Base-by-base conservation (phyloP, 192 early-diverging fungal genomes). In the Helicostylum pulchrum region DNA sequence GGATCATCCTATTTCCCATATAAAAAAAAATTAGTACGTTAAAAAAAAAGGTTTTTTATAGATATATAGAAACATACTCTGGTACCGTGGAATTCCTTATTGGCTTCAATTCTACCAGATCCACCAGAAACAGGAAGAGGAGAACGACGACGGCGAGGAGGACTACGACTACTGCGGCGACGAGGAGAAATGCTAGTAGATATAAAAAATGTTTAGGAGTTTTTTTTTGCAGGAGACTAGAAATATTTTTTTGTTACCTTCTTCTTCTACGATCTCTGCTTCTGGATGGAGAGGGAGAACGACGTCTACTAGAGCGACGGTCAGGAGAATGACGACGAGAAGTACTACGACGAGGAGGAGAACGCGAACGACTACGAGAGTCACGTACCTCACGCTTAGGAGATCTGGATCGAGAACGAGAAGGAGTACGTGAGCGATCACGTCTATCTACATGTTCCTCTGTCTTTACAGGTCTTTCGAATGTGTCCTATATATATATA, bases 51-150 rank as follows among this genome's bases (percentile, higher is more conserved):
- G 0, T 19, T 1, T 11, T 30, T 17, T 45, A 4, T 14, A n/a
- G n/a, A 46, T 26, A 50, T 14, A 31, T 42, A 23, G 19, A 12
- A 3, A 62, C 67, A 62, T 69, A 69, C 67, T 67, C 71, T 63
- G 39, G 66, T 67, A n/a, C 71, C 71, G 61, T 64, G 71, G 49
- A 68, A 52, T 31, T 62, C 64, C 32, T 66, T 62, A 14, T 61
- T 20, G 20, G 2, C 20, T 11, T 54, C 20, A 2, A 51, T 62
- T 53, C 19, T 26, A 53, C 19, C 6, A 5, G 6, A 11, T 31
- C 51, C 19, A 53, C 9, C 51, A 17, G 9, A 53, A 4, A 53
- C 23, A 2, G 14, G 19, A 30, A 11, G 51, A 30, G 20, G 57
- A 19, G 53, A 52, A 32, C 49, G 44, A 57, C 61, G 54, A 11